phyloP scores from a whole-genome alignment of 2,329 filamentous ascomycete genomes.

The Cercospora zeina region DNA sequence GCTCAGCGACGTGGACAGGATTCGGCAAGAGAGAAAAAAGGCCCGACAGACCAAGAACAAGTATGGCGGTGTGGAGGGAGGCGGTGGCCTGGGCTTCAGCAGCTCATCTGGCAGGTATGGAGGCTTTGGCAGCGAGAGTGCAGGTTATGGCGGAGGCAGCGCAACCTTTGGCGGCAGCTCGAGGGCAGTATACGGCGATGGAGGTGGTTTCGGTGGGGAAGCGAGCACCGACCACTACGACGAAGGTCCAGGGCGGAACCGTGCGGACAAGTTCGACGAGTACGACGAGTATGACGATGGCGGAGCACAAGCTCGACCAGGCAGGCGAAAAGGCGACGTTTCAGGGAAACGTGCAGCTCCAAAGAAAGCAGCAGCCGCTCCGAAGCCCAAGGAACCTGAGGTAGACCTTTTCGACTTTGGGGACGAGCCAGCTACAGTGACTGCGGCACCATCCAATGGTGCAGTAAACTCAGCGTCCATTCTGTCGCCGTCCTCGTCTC shows the following conservation, averaged over 20 bases:
- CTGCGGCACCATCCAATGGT: conserved; percentile 47
- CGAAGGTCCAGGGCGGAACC: conserved; percentile 64
- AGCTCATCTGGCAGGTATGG: conserved; percentile 67
- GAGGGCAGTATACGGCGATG: conserved; percentile 86
- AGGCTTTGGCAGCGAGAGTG: conserved; percentile 81
- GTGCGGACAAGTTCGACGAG: conserved; percentile 77
- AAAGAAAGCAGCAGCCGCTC: conserved; percentile 65
- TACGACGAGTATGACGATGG: conserved; percentile 95
- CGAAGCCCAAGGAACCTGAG: conserved; percentile 85
- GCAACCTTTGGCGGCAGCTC: conserved; percentile 64
- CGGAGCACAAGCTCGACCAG: conserved; percentile 52
- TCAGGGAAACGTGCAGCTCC: conserved; percentile 39
- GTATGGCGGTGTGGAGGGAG: conserved; percentile 91
- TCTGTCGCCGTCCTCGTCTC: conserved; percentile 31
- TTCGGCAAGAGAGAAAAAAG: conserved; percentile 77
- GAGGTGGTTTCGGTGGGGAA: conserved; percentile 86
- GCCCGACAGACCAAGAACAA: conserved; percentile 87
- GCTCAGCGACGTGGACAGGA: conserved; percentile 86
- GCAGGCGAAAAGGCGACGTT: conserved; percentile 53
- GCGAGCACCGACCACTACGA: conserved; percentile 55
- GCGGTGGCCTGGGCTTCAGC: conserved; percentile 58
- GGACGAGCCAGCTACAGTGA: conserved; percentile 54
- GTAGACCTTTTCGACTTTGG: conserved; percentile 87
- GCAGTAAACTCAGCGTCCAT: conserved; percentile 38
- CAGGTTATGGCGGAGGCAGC: conserved; percentile 40